Percentiles rank a stretch among this genome's conserved stretches.
Conservation (phyloP, 2,329 filamentous ascomycete species). For the Microsporum canis region DNA sequence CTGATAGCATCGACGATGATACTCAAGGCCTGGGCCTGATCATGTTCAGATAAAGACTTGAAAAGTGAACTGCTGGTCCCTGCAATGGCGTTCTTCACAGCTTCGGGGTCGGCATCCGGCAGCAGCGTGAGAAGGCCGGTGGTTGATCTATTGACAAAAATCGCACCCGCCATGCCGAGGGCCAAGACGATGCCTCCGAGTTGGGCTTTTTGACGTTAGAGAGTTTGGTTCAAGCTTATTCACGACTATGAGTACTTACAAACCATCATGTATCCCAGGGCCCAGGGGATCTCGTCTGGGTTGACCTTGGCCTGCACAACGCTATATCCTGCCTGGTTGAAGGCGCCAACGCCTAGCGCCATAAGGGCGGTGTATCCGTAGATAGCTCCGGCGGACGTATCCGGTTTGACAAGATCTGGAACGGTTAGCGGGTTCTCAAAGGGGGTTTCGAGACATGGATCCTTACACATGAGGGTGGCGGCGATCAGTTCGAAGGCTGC, state of each 20-base stretch:
- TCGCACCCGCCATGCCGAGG: neutral
- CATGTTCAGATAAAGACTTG: neutral
- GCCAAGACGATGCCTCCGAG: neutral
- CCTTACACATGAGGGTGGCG: constrained; percentile 16
- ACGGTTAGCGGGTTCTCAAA: constrained; percentile 13
- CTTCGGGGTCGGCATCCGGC: neutral
- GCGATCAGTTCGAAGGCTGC: constrained; percentile 17
- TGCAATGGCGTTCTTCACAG: neutral
- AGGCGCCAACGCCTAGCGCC: constrained; percentile 28
- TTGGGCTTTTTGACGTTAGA: neutral
- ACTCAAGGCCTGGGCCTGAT: neutral
- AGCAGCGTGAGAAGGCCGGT: neutral
- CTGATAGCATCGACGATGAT: neutral
- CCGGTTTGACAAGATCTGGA: neutral
- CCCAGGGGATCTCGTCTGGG: constrained; percentile 22
- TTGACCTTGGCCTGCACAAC: constrained; percentile 29
- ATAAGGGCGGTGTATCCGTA: constrained; percentile 29
- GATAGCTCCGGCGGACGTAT: constrained; percentile 14
- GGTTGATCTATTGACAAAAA: neutral
- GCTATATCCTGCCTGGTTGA: constrained; percentile 28
- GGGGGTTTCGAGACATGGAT: constrained; percentile 17
- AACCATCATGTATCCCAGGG: constrained; percentile 26
- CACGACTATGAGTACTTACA: neutral
- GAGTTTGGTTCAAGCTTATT: neutral
- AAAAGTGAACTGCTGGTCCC: neutral